Conservation (phyloP, 306 rosid species). For the Prunus fruticosa region DNA sequence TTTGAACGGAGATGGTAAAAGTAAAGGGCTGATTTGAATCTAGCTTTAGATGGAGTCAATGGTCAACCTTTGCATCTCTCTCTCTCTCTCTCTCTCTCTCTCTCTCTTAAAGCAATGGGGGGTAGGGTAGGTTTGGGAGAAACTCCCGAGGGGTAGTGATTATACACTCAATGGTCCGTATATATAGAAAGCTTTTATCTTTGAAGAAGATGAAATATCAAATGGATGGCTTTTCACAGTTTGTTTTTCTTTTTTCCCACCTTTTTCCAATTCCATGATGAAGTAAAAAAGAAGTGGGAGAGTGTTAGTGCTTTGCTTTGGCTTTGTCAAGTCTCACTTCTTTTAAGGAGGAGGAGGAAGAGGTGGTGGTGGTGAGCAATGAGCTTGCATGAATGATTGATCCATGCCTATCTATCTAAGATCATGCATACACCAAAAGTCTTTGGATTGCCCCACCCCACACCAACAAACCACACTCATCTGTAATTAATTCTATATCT, state of each 20-base stretch:
- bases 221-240: constrained; percentile 22
- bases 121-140: not conserved
- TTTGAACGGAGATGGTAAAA: not conserved
- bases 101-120: constrained; percentile 4
- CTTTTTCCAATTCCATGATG: not conserved
- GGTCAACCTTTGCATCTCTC: constrained; percentile 8
- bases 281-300: constrained; percentile 5
- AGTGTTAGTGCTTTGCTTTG: constrained; percentile 19
- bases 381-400: constrained; percentile 18
- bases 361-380: constrained; percentile 27
- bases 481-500: not conserved
- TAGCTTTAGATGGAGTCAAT: constrained; percentile 2
- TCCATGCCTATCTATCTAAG: not conserved
- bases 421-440: not conserved
- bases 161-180: constrained; percentile 34
- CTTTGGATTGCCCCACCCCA: not conserved
- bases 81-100: not conserved
- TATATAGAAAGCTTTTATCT: constrained; percentile 28
- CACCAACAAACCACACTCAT: not conserved
- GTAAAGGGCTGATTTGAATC: not conserved
- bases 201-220: constrained; percentile 21
- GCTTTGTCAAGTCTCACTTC: constrained; percentile 54
- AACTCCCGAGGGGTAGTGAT: constrained; percentile 11
- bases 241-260: not conserved
- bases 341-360: constrained; percentile 52